phyloP scores from a whole-genome alignment of 331 rosid genomes.

The Malus hybrid region DNA sequence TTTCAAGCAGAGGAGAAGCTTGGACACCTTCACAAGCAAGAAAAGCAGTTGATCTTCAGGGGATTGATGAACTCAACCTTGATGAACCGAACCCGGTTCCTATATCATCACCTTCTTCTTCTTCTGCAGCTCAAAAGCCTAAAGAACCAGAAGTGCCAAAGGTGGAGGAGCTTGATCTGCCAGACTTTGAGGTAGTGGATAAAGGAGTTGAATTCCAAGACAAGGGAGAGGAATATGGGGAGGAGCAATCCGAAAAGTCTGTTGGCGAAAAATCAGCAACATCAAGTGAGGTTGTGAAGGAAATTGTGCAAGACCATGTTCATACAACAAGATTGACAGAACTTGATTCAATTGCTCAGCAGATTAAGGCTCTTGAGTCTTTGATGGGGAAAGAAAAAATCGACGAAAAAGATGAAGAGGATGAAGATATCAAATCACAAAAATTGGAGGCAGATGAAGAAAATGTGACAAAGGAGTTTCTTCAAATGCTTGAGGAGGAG shows the following conservation, averaged over 20 bases:
- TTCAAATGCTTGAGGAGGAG: constrained; percentile 85
- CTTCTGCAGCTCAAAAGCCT: constrained; percentile 31
- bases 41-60: constrained; percentile 37
- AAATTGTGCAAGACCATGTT: constrained; percentile 54
- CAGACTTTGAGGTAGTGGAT: constrained; percentile 87
- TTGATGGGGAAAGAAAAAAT: constrained; percentile 43
- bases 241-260: constrained; percentile 38
- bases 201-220: constrained; percentile 81
- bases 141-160: constrained; percentile 42
- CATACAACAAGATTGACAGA: constrained; percentile 52
- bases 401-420: constrained; percentile 34
- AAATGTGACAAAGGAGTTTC: constrained; percentile 79
- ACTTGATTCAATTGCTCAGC: constrained; percentile 89
- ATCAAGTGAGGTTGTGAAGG: constrained; percentile 68
- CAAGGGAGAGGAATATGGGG: constrained; percentile 27
- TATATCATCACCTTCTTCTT: constrained; percentile 25
- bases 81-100: constrained; percentile 75
- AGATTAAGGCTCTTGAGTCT: constrained; percentile 87
- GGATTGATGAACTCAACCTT: constrained; percentile 83
- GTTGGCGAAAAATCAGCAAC: constrained; percentile 38
- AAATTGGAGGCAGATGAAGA: constrained; percentile 81
- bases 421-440: constrained; percentile 40
- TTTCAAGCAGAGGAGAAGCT: constrained; percentile 47
- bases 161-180: constrained; percentile 75
- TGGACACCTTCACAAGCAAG: constrained; percentile 62